A percentile compares a stretch with the other conserved stretches of the same genome.
Conservation (phyloP, 2,329 filamentous ascomycete genomes). For the Neocatenulostroma microsporum region DNA sequence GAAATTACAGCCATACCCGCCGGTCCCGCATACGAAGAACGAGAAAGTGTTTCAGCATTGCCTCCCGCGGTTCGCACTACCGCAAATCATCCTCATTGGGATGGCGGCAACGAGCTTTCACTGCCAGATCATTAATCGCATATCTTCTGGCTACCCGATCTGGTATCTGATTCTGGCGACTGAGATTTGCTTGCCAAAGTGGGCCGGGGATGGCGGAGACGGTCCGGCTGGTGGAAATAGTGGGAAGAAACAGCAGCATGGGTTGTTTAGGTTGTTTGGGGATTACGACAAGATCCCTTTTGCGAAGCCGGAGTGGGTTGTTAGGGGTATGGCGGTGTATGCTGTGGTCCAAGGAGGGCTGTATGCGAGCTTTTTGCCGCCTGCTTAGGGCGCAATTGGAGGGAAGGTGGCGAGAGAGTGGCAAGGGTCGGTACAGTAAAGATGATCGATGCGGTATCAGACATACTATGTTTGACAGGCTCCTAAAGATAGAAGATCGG, state of each 20-base stretch:
- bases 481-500: too few relatives aligned
- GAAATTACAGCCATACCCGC: constrained; percentile 3
- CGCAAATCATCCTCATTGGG: constrained; percentile 63
- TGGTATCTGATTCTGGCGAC: constrained; percentile 79
- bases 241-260: background rate
- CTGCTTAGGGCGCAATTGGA: too few relatives aligned
- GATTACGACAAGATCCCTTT: constrained; percentile 20
- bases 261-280: constrained; percentile 4
- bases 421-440: too few relatives aligned
- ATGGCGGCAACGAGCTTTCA: constrained; percentile 76
- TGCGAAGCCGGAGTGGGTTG: constrained; percentile 29
- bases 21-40: constrained; percentile 2
- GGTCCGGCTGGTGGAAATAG: background rate
- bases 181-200: constrained; percentile 19
- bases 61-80: constrained; percentile 55
- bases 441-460: too few relatives aligned
- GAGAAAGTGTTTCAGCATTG: constrained; percentile 13
- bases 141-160: constrained; percentile 79
- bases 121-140: constrained; percentile 84
- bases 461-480: too few relatives aligned
- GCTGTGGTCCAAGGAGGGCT: constrained; percentile 71
- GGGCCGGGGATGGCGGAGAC: constrained; percentile 1
- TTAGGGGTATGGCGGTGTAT: constrained; percentile 72
- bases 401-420: too few relatives aligned
- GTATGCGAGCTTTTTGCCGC: constrained; percentile 85